Percentiles rank a stretch among this genome's conserved stretches.
Conservation (phyloP, 495 filamentous ascomycete species). For the Aspergillus taichungensis region DNA sequence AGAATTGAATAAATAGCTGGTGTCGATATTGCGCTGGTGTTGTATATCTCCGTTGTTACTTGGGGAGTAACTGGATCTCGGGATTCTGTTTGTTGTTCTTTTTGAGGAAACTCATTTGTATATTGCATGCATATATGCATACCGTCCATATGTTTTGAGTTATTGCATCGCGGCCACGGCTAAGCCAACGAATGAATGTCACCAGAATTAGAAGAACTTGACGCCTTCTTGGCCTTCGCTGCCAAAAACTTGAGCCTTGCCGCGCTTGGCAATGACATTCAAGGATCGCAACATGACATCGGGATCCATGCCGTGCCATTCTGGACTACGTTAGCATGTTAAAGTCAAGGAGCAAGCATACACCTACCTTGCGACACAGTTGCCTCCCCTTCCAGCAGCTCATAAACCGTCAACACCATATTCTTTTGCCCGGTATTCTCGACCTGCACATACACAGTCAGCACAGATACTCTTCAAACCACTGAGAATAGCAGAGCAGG, state of each 20-base stretch:
- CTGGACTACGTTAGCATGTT: conserved; percentile 31
- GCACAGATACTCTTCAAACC: neutral
- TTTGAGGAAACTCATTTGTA: neutral
- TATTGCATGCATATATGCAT: neutral
- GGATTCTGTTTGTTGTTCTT: neutral
- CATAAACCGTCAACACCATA: conserved; percentile 67
- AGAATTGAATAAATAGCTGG: conserved; percentile 15
- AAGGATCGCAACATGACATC: conserved; percentile 74
- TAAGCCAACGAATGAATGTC: neutral
- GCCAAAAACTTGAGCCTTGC: conserved; percentile 91
- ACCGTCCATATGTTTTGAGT: too few relatives aligned
- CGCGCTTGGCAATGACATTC: conserved; percentile 69
- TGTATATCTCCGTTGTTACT: neutral
- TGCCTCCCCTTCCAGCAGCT: conserved; percentile 59
- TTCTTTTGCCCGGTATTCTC: conserved; percentile 67
- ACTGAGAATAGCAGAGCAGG: neutral
- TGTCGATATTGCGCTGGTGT: conserved; percentile 7
- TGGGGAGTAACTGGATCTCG: neutral
- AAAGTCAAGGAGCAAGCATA: neutral
- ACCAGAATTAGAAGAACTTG: conserved; percentile 73
- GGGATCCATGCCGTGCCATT: conserved; percentile 81
- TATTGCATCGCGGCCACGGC: neutral
- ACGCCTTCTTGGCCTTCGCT: conserved; percentile 76
- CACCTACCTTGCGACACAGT: conserved; percentile 48
- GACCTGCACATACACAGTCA: conserved; percentile 37